Conservation (phyloP, 805 yeast species). For the Dipodascopsis uninucleata region DNA sequence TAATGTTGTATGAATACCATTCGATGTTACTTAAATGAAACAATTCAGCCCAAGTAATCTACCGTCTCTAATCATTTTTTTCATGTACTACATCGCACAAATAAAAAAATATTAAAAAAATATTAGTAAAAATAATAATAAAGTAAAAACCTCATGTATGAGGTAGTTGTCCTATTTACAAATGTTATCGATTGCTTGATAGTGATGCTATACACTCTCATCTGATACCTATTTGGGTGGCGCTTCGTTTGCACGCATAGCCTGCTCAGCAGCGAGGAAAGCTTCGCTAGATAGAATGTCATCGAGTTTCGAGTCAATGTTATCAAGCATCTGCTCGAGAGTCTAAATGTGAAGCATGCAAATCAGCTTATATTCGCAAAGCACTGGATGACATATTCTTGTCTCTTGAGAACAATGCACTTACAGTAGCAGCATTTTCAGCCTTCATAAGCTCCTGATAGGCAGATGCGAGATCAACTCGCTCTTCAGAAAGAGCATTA, state of each 20-base stretch:
- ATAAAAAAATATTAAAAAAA: no score
- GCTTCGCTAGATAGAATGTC: constrained; percentile 23
- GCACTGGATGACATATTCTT: no score
- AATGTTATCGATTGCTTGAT: no score
- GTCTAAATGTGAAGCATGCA: constrained; percentile 9
- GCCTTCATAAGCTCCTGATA: constrained; percentile 26
- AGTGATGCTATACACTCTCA: no score
- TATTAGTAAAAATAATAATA: no score
- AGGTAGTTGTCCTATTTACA: no score
- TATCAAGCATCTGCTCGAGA: constrained; percentile 25
- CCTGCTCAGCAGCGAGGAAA: constrained; percentile 22
- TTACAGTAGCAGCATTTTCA: constrained; percentile 25
- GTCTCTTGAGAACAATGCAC: neutral
- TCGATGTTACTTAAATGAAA: no score
- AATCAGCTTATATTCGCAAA: neutral
- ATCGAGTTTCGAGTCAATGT: constrained; percentile 23
- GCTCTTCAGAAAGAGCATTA: neutral
- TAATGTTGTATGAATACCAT: no score
- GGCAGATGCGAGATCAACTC: constrained; percentile 21
- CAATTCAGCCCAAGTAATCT: no score
- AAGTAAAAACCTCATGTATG: no score
- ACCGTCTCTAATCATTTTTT: no score
- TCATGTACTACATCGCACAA: no score
- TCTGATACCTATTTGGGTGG: neutral
- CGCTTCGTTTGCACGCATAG: constrained; percentile 10